Base-by-base conservation (phyloP, 225 moss, liverwort and hornwort species). In the Bryum argenteum region DNA sequence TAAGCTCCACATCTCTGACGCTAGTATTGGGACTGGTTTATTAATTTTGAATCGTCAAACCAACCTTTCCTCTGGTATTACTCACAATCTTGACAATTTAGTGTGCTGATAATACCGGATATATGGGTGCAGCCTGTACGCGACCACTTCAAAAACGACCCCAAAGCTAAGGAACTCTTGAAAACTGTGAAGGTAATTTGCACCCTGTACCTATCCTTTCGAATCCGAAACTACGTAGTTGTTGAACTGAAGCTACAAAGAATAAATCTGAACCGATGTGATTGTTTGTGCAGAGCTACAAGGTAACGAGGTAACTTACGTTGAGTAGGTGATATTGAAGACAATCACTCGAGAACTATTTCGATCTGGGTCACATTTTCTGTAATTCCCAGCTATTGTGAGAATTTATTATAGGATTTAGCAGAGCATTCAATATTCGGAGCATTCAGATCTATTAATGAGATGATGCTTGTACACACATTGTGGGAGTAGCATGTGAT, bases 131-230 rank as follows among this genome's bases (percentile, higher is more conserved):
- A 95, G 95, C 93, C 92, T 70, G 93, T 95, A 22, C 88, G 89
- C 48, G 91, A 89, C 64, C 95, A 95, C 66, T 95, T 95, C 77
- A 91, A 84, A 72, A 93, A 84, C 65, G 85, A 95, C 50, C 57
- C 83, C 18, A 76, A 84, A 75, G 95, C 95, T 18, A 91, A 78
- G 77, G 88, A 83, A 15, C 85, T 95, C 9, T 68, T 95, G 63
- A 85, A 89, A 74, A 95, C 82, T 73, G 78, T 95, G 61, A 95
- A 85, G 95, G 92, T 92, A 83, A 62, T 47, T 9, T 22, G 9
- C n/a, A 18, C 47, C 19, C 54, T 11, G 50, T n/a, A 19, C 24
- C 17, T 53, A n/a, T 70, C 38, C 21, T 50, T 9, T 48, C 22
- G 69, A 40, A 24, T 26, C 59, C 68, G 47, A 47, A 71, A 54